A percentile compares a stretch with the other conserved stretches of the same genome.
These are phyloP conservation scores for Pleurozium schreberi DNA, from an alignment of 225 moss, liverwort and hornwort species.

Conservation along the genomic window DNA sequence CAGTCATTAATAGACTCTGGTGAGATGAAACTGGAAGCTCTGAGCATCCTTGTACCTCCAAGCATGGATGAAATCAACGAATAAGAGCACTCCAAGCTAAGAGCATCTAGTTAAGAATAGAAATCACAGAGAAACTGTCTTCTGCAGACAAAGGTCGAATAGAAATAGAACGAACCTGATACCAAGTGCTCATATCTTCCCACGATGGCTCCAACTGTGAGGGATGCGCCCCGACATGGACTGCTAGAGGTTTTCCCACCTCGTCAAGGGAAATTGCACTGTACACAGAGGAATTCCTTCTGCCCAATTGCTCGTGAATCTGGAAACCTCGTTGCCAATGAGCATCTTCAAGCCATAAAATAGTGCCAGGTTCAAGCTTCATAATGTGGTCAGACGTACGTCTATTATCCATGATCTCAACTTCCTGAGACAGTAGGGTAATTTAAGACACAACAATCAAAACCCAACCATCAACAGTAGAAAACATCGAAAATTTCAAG, in stretches of 20 bases:
- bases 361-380: slow-evolving; percentile 91
- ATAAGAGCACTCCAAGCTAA: background rate
- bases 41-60: background rate
- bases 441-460: background rate
- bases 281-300: slow-evolving; percentile 63
- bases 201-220: slow-evolving; percentile 95
- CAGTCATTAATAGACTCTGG: background rate
- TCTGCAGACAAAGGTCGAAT: background rate
- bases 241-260: slow-evolving; percentile 64
- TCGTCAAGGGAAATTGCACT: slow-evolving; percentile 86
- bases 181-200: slow-evolving; percentile 99
- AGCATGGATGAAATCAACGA: background rate
- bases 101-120: background rate
- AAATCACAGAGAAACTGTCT: background rate
- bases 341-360: slow-evolving; percentile 96
- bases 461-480: background rate
- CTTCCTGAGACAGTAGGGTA: slow-evolving; percentile 15
- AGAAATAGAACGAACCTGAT: slow-evolving; percentile 38
- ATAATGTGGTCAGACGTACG: slow-evolving; percentile 46
- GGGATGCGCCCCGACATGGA: slow-evolving; percentile 92
- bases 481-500: background rate
- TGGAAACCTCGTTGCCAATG: slow-evolving; percentile 99
- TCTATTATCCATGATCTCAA: slow-evolving; percentile 6
- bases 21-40: background rate
- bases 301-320: slow-evolving; percentile 80